Base-by-base conservation (phyloP, 106 monocot genomes). In the Cymbidium sinense region DNA sequence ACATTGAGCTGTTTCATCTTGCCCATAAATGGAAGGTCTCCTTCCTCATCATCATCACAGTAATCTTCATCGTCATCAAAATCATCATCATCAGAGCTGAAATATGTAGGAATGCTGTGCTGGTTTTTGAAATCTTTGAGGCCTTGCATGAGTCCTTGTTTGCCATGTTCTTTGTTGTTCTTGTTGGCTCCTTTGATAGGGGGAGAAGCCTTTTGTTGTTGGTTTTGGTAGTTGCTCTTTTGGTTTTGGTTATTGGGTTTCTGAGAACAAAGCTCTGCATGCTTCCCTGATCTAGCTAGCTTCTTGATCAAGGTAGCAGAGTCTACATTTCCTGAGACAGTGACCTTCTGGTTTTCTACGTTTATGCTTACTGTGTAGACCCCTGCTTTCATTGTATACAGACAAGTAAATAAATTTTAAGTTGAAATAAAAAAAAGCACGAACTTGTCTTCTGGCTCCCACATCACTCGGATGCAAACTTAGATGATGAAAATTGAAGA, bases 281-380 rank as follows among this genome's bases (percentile, higher is more conserved):
- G 89, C 87, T 96, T 96, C 20, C 96, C 93, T 44, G 86, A 85
- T 83, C 50, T 90, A 58, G 74, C 43, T 67, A 96, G 89, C 81
- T 79, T 88, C 87, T 83, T 87, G 79, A 96, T 91, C 54, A 96
- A 83, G 0, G 91, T 86, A 18, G 81, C 77, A 13, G 93, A 89
- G 83, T 88, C 85, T 39, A 96, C 89, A 79, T 77, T 89, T 43
- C 96, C 96, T 76, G 89, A 83, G 44, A 93, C 91, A 43, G 93
- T 83, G 41, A 93, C 96, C 86, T 88, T 96, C 81, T 93, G 93
- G 77, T 84, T 79, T 79, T 93, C 96, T 33, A 86, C 78, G 78
- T 96, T 91, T 62, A 96, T 82, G 81, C 34, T 77, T 8, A 96
- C 87, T 5, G 93, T 86, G 80, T 87, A 93, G 15, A 96, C 96